Base-by-base conservation (phyloP, 345 rosid species). In the Murraya koenigii region DNA sequence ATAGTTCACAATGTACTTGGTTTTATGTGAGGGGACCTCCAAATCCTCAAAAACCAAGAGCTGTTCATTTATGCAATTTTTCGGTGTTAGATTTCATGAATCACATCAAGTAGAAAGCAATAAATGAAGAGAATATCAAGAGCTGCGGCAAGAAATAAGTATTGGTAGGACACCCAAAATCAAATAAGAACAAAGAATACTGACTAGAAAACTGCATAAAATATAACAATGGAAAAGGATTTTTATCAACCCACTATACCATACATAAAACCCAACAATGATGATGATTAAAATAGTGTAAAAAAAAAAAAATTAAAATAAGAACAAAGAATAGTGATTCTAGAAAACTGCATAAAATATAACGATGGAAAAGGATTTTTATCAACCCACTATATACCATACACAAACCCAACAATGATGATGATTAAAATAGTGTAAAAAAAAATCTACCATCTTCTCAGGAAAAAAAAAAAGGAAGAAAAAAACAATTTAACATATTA, bases 31-130 rank as follows among this genome's bases (percentile, higher is more conserved):
- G 8, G 95, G 95, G 58, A 92, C 80, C 77, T 83, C 88, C 92
- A 96, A 70, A 85, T 94, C 90, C 17, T 94, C 99, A 47, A 94
- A 94, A 69, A 94, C 84, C n/a, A 91, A 54, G 66, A 96, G 97
- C 98, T 94, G 97, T 82, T 75, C 28, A 73, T 55, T 78, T 55
- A 25, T 11, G 39, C 74, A 77, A 71, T 38, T 77, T 74, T 63
- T 32, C 26, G 13, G 11, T 41, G 76, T 74, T 63, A 83, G 76
- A 69, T 56, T 35, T 54, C 71, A 66, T 17, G 23, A 66, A 64
- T 73, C 39, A 66, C 69, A 36, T 26, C 66, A 77, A 36, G 30
- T 6, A n/a, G 52, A 67, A 38, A 67, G 39, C 44, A 55, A 23
- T 13, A 25, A 9, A 70, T 8, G 17, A 32, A 71, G 28, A 52